Evolutionary conservation across 768 basidiomycete species (phyloP).

Genomic region (Boletus barrowsii): DNA sequence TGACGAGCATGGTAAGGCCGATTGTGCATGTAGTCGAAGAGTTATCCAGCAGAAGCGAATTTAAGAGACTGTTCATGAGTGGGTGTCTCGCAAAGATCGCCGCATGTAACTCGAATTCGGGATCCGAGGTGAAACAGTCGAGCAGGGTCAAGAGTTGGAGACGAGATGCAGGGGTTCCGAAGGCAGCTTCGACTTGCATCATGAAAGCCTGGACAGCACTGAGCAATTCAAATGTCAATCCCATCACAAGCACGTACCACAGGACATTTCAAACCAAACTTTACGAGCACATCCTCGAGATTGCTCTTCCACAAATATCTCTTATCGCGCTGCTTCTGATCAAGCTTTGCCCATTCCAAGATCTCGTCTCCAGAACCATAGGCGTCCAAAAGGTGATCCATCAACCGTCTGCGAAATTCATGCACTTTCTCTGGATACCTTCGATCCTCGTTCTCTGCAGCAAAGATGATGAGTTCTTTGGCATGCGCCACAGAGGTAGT

Average conservation of each 20-base stretch:
- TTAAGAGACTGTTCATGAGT: conserved; percentile 60
- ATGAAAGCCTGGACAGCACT: conserved; percentile 56
- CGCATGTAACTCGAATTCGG: conserved; percentile 49
- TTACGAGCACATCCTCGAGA: conserved; percentile 70
- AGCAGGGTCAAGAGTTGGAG: conserved; percentile 70
- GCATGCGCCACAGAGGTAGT: conserved; percentile 58
- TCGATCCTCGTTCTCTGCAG: conserved; percentile 49
- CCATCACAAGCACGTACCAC: conserved; percentile 47
- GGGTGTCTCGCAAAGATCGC: conserved; percentile 55
- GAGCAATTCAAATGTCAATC: conserved; percentile 7
- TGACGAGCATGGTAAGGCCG: conserved; percentile 61
- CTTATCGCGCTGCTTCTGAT: conserved; percentile 57
- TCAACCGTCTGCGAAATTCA: conserved; percentile 64
- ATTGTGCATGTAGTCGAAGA: conserved; percentile 70
- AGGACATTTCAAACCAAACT: conserved; percentile 59
- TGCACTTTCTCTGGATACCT: conserved; percentile 47
- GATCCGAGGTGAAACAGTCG: conserved; percentile 55
- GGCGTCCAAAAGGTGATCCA: conserved; percentile 75
- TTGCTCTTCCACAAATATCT: conserved; percentile 72
- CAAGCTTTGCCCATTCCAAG: conserved; percentile 70
- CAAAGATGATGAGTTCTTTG: conserved; percentile 66
- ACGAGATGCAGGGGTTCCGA: conserved; percentile 55
- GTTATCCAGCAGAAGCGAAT: conserved; percentile 69
- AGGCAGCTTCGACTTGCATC: conserved; percentile 62
- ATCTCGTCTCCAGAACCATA: conserved; percentile 68